Conservation (phyloP, 1,284 basidiomycete genomes). For the Agroathelia rolfsii region DNA sequence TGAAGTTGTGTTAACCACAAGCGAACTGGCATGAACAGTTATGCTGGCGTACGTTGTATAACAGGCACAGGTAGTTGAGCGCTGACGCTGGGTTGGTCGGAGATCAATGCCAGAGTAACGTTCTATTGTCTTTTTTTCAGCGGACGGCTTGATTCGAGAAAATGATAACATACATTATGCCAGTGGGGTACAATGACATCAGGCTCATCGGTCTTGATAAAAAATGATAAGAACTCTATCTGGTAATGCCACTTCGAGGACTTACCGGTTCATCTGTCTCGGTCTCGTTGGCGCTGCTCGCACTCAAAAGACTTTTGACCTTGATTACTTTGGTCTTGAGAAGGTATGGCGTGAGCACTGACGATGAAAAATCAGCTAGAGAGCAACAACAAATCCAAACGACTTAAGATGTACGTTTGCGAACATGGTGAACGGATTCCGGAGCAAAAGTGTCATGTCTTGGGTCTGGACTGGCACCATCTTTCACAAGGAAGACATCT, state of each 20-base stretch:
- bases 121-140: slow-evolving; percentile 38
- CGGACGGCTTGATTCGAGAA: slow-evolving; percentile 1
- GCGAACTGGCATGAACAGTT: slow-evolving; percentile 1
- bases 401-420: slow-evolving; percentile 57
- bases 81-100: slow-evolving; percentile 52
- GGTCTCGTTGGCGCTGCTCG: slow-evolving; percentile 25
- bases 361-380: slow-evolving; percentile 6
- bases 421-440: slow-evolving; percentile 58
- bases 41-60: slow-evolving; percentile 42
- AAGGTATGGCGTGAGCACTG: slow-evolving; percentile 80
- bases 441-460: slow-evolving; percentile 39
- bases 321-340: slow-evolving; percentile 67
- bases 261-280: slow-evolving; percentile 35
- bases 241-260: background rate
- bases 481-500: slow-evolving; percentile 73
- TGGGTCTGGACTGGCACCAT: slow-evolving; percentile 58
- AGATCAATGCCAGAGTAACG: slow-evolving; percentile 79
- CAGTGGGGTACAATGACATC: slow-evolving; percentile 75
- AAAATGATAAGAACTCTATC: slow-evolving; percentile 12
- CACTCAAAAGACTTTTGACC: slow-evolving; percentile 72
- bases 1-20: slow-evolving; percentile 8
- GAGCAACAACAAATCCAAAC: background rate
- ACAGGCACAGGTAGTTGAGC: slow-evolving; percentile 55
- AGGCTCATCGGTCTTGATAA: slow-evolving; percentile 21
- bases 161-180: slow-evolving; percentile 44